Base-by-base conservation (phyloP, 768 basidiomycete species). In the Saitozyma podzolica region DNA sequence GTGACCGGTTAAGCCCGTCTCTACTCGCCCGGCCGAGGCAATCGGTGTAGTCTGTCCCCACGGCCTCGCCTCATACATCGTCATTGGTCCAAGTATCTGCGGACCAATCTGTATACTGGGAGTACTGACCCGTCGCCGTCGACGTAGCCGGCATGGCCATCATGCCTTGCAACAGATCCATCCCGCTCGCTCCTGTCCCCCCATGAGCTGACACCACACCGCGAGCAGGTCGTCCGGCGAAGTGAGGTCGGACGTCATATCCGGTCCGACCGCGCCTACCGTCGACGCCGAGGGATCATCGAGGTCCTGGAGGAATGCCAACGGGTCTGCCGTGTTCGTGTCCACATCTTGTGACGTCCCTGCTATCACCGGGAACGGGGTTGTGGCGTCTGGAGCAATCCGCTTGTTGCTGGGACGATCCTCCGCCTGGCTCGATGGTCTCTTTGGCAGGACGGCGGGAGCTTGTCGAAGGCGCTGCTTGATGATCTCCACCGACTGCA, bases 101-200 rank as follows among this genome's bases (percentile, higher is more conserved):
- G 29, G 29, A 29, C 29, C 29, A 29, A 29, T 29, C 29, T 29
- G 29, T 29, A 29, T 29, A 29, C 29, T 29, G 45, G 6, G n/a
- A 47, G 6, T 13, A 17, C 45, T 47, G 13, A 47, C 45, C 45
- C 45, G 45, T 41, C n/a, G 40, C n/a, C 9, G 39, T n/a, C 16
- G 52, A 14, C 14, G 48, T 54, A 16, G 56, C 45, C 20, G 66
- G 66, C 57, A 68, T 68, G 8, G 66, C 66, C 63, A 63, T 61
- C 62, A 68, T 64, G 42, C 59, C 56, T 37, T 63, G 62, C 48
- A 68, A 41, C 16, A 68, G 56, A 59, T 68, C 66, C 58, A 63
- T 59, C 8, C 62, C 55, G 13, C 41, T 59, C 20, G 50, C 58
- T 19, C 29, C 51, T 20, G 41, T 13, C 14, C 52, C 47, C 17